These are phyloP conservation scores for Apiotrichum laibachii DNA, from an alignment of 1,284 basidiomycete genomes.

Conservation along the genomic window DNA sequence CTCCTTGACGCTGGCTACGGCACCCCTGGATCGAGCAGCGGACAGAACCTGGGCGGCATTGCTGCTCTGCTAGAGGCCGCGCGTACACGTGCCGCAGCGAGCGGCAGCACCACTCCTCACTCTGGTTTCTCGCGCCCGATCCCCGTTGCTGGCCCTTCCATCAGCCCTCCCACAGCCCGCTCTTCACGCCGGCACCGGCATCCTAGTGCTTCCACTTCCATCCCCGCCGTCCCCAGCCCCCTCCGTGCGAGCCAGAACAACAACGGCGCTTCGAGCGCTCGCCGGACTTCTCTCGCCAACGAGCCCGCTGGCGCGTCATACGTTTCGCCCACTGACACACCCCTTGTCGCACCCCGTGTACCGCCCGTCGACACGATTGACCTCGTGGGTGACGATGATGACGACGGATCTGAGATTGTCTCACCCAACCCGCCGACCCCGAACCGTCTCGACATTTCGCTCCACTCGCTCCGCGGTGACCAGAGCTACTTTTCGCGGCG, in stretches of 20 bases:
- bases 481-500: constrained; percentile 41
- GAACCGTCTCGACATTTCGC: constrained; percentile 56
- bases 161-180: constrained; percentile 8
- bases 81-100: constrained; percentile 26
- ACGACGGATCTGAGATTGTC: constrained; percentile 18
- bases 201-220: constrained; percentile 25
- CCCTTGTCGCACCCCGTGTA: constrained; percentile 34
- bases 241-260: constrained; percentile 31
- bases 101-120: background rate
- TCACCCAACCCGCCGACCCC: constrained; percentile 58
- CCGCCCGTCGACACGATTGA: constrained; percentile 28
- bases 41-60: constrained; percentile 26
- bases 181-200: constrained; percentile 33
- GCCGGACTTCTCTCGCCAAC: background rate
- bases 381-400: constrained; percentile 29
- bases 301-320: constrained; percentile 25
- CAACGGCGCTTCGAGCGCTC: constrained; percentile 11
- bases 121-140: constrained; percentile 5
- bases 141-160: constrained; percentile 7
- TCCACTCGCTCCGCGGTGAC: constrained; percentile 48
- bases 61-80: constrained; percentile 42
- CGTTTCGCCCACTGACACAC: constrained; percentile 49
- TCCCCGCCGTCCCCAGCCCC: constrained; percentile 38
- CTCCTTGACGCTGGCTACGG: constrained; percentile 75
- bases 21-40: constrained; percentile 33